Conservation (phyloP, 129 eudicot species). For the Helianthus annuus region HanXRQr2.0-SUNRISE NC_035447.2:19638777-19639276, state of each 20-base stretch:
- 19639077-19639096: conserved; percentile 72
- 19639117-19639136: conserved; percentile 78
- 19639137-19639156: conserved; percentile 68
- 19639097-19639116: conserved; percentile 76
- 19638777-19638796: conserved; percentile 41
- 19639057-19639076: conserved; percentile 78
- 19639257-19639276: conserved; percentile 63
- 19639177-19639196: conserved; percentile 58
- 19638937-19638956: conserved; percentile 51
- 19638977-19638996: conserved; percentile 21
- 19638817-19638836: conserved; percentile 50
- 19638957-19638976: conserved; percentile 24
- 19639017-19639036: conserved; percentile 45
- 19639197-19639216: conserved; percentile 81
- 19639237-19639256: conserved; percentile 71
- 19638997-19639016: conserved; percentile 46
- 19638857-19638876: conserved; percentile 67
- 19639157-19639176: conserved; percentile 62
- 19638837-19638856: conserved; percentile 56
- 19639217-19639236: conserved; percentile 88
- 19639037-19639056: conserved; percentile 48
- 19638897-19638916: conserved; percentile 53
- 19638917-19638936: conserved; percentile 35
- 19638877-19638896: conserved; percentile 80
- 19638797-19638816: conserved; percentile 35